Base-by-base conservation (phyloP, 1,139 yeast species). In the Spathaspora sp. region DNA sequence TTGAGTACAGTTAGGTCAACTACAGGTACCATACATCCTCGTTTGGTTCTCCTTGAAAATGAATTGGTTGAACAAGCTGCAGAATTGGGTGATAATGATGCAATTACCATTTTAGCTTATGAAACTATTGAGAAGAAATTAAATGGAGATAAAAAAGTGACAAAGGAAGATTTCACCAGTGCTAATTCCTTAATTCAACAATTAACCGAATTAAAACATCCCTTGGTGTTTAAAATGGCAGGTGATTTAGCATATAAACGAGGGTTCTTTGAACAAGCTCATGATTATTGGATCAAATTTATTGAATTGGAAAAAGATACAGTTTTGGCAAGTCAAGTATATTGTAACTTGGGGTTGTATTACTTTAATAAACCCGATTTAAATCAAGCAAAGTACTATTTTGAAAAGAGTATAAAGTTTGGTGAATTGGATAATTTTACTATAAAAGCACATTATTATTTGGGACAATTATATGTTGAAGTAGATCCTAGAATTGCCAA, bases 51-150 rank as follows among this genome's bases (percentile, higher is more conserved):
- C 8, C 64, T 89, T 24, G 96, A 89, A 59, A 79, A 83, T 52
- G 84, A 81, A 52, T 64, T 89, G 39, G 78, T 89, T 9, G 95
- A 89, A 54, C 78, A 78, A 48, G 90, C 96, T 7, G 96, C 96
- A 0, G 95, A 88, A 57, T 57, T 82, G 56, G 97, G 97, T 1
- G 80, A 86, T 57, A 79, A 82, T 51, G 89, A 89, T 63, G 96
- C 97, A 1, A 81, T 90, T 24, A 72, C 93, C 1, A 68, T 88
- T 13, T 64, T 90, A 18, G 80, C 89, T 37, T 89, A 76, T 67
- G 86, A 75, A 52, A 82, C 84, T 0, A 60, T 86, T 25, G 68
- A 59, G 34, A 49, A 46, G 24, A 43, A 40, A 29, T 17, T 43
- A 5, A 31, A 24, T 2, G 45, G 45, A 8, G 31, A 42, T 5